Conservation (phyloP, 257 asterid species). For the Anisodus acutangulus region DNA sequence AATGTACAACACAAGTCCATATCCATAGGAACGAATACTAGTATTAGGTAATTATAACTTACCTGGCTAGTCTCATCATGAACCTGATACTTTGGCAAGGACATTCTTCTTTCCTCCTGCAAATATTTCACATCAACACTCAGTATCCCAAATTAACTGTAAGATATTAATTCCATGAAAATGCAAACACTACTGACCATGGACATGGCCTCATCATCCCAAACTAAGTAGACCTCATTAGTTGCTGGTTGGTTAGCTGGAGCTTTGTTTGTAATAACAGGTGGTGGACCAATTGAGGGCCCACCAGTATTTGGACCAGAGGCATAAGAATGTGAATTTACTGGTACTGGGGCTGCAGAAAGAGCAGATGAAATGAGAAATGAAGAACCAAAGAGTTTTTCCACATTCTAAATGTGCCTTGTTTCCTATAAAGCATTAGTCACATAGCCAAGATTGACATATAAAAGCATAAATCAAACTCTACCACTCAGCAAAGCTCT, state of each 20-base stretch:
- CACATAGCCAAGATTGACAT: neutral
- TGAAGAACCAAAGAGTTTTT: neutral
- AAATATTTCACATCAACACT: constrained; percentile 42
- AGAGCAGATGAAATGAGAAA: constrained; percentile 11
- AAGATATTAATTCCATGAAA: neutral
- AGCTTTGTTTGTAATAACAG: constrained; percentile 90
- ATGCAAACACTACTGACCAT: constrained; percentile 62
- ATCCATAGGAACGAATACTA: constrained; percentile 42
- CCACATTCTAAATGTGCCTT: neutral
- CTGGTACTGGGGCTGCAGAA: constrained; percentile 47
- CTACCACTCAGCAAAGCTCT: constrained; percentile 1
- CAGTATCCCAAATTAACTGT: constrained; percentile 20
- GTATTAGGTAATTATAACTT: constrained; percentile 63
- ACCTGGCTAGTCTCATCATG: constrained; percentile 99
- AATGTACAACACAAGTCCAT: constrained; percentile 55
- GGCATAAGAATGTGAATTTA: constrained; percentile 91
- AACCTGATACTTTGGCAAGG: constrained; percentile 96
- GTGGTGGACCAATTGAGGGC: constrained; percentile 98
- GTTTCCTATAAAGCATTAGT: neutral
- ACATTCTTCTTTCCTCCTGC: constrained; percentile 99
- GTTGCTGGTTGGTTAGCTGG: constrained; percentile 78
- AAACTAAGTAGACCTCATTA: constrained; percentile 91
- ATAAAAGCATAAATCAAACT: constrained; percentile 19
- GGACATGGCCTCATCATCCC: constrained; percentile 99
- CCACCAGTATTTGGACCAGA: constrained; percentile 95